Percentiles rank a stretch among this genome's conserved stretches.
These are phyloP conservation scores for Glarea lozoyensis DNA, from an alignment of 495 filamentous ascomycete species.

Conservation along the genomic window DNA sequence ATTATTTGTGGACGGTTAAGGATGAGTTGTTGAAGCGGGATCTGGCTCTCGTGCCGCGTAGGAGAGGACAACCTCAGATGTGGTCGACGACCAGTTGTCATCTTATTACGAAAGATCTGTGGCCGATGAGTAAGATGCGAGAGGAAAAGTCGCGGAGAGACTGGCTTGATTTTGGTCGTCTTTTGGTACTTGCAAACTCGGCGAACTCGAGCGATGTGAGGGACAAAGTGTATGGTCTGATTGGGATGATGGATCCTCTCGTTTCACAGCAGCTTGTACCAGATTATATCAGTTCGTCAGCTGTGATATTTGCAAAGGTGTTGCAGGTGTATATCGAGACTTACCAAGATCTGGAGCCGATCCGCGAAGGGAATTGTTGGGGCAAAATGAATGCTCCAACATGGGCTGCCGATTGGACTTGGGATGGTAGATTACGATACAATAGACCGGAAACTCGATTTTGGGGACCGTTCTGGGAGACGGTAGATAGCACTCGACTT, in stretches of 20 bases:
- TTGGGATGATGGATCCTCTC: conserved; percentile 13
- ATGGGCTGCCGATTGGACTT: conserved; percentile 20
- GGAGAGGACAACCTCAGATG: not conserved
- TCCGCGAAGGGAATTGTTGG: conserved; percentile 21
- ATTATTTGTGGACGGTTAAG: conserved; percentile 13
- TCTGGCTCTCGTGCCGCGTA: not conserved
- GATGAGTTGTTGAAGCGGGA: conserved; percentile 8
- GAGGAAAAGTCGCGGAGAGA: conserved; percentile 1
- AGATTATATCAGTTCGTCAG: conserved; percentile 4
- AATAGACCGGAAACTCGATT: not conserved
- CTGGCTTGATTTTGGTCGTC: conserved; percentile 2
- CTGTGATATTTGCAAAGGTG: conserved; percentile 6
- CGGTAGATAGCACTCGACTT: not conserved
- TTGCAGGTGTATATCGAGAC: conserved; percentile 12
- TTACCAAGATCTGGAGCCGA: conserved; percentile 13
- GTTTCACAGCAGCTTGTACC: conserved; percentile 6
- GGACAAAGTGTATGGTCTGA: conserved; percentile 18
- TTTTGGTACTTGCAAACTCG: conserved; percentile 12
- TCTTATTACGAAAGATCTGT: conserved; percentile 8
- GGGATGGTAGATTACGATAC: conserved; percentile 11
- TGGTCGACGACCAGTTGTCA: conserved; percentile 11
- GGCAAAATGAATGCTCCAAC: conserved; percentile 6
- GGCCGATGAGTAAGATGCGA: conserved; percentile 1
- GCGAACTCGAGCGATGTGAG: conserved; percentile 9
- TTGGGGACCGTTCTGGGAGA: not conserved